Percentiles rank a stretch among this genome's conserved stretches.
Conservation (phyloP, 1,284 basidiomycete genomes). For the Hemileia vastatrix region DNA sequence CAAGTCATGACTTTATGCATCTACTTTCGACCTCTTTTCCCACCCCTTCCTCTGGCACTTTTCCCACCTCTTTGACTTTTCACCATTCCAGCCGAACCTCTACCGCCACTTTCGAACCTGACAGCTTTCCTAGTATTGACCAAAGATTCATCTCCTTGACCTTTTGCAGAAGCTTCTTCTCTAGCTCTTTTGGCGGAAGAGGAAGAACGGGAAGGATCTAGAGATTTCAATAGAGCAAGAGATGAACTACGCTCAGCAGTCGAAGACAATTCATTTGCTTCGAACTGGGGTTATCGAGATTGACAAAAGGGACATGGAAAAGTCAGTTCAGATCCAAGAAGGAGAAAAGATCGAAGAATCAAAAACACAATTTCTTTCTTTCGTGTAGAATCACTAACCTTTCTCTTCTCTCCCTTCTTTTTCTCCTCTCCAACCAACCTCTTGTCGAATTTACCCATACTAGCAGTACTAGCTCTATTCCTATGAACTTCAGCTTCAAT, state of each 20-base stretch:
- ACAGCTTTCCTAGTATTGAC: slow-evolving; percentile 39
- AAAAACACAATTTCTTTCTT: neutral
- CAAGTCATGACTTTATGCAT: too few species aligned
- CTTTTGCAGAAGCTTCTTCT: slow-evolving; percentile 19
- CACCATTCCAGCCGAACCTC: neutral
- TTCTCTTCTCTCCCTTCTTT: slow-evolving; percentile 75
- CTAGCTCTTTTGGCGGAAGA: slow-evolving; percentile 26
- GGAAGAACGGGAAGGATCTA: neutral
- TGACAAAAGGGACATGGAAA: slow-evolving; percentile 23
- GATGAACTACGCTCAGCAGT: slow-evolving; percentile 61
- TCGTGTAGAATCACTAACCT: slow-evolving; percentile 52
- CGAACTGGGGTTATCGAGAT: slow-evolving; percentile 53
- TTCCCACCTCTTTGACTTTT: slow-evolving; percentile 19
- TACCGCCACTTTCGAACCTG: slow-evolving; percentile 32
- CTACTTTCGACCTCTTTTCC: too few species aligned
- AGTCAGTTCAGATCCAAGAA: neutral
- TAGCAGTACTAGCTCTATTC: slow-evolving; percentile 72
- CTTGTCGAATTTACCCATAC: slow-evolving; percentile 76
- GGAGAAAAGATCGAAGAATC: neutral
- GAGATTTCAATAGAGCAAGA: too few species aligned
- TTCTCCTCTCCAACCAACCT: slow-evolving; percentile 83
- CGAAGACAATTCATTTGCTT: slow-evolving; percentile 60
- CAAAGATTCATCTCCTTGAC: slow-evolving; percentile 25
- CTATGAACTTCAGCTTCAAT: slow-evolving; percentile 68
- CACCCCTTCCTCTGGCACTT: neutral